These are phyloP conservation scores for Zizania palustris DNA, from an alignment of 202 grass and related monocot genomes.

Conservation along the genomic window DNA sequence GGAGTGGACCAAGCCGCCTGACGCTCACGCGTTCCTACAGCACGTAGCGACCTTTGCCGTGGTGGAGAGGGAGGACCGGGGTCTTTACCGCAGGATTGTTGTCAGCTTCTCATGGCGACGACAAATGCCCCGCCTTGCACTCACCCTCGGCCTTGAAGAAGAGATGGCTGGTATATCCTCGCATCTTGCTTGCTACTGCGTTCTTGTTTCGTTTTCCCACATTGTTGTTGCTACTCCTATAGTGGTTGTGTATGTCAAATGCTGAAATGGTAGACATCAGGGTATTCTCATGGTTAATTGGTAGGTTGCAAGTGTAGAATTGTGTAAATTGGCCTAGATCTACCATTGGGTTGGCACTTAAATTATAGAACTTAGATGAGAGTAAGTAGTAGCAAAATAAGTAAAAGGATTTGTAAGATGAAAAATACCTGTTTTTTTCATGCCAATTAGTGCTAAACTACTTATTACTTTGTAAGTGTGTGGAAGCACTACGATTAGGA, in stretches of 20 bases:
- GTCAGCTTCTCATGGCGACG: slow-evolving; percentile 86
- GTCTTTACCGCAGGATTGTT: slow-evolving; percentile 67
- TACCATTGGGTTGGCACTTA: slow-evolving; percentile 13
- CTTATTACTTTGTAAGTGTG: slow-evolving; percentile 21
- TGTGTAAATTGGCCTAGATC: slow-evolving; percentile 25
- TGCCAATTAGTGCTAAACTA: neutral
- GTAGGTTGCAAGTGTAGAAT: slow-evolving; percentile 1
- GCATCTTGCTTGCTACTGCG: neutral
- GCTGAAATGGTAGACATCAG: neutral
- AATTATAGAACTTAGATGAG: slow-evolving; percentile 21
- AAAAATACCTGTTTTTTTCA: neutral
- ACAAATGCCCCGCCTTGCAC: slow-evolving; percentile 84
- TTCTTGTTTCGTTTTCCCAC: neutral
- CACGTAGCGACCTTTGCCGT: slow-evolving; percentile 72
- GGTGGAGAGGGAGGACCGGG: slow-evolving; percentile 55
- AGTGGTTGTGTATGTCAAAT: neutral
- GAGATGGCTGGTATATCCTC: slow-evolving; percentile 70
- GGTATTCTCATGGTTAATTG: slow-evolving; percentile 6
- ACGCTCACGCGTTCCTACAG: slow-evolving; percentile 84
- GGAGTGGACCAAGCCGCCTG: slow-evolving; percentile 68
- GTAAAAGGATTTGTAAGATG: neutral
- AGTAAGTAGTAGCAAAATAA: too few relatives aligned
- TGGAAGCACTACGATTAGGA: slow-evolving; percentile 38
- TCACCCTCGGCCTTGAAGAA: slow-evolving; percentile 76
- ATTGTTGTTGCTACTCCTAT: neutral